Percentiles rank a stretch among this genome's conserved stretches.
Conservation (phyloP, 495 filamentous ascomycete species). For the Parachaetomium inaequale region DNA sequence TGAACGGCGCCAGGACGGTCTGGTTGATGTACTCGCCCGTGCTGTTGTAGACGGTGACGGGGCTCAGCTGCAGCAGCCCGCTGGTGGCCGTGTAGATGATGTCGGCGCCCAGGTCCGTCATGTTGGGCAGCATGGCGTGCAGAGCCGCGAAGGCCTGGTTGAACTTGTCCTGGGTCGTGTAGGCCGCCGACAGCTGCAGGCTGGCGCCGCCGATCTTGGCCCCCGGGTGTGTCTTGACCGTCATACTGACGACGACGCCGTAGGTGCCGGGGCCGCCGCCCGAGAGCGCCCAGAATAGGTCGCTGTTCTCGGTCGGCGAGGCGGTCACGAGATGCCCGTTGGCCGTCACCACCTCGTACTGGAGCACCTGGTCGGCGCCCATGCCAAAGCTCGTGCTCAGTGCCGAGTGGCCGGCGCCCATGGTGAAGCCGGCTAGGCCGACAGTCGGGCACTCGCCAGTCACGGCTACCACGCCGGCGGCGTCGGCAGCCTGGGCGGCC, state of each 20-base stretch:
- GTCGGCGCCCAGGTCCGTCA: conserved; percentile 1
- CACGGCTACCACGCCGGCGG: conserved; percentile 43
- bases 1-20: not conserved
- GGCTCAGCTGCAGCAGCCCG: not conserved
- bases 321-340: conserved; percentile 47
- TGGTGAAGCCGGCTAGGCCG: conserved; percentile 48
- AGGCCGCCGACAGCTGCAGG: conserved; percentile 9
- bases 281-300: conserved; percentile 60
- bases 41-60: conserved; percentile 8
- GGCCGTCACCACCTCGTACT: conserved; percentile 55
- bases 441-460: conserved; percentile 47
- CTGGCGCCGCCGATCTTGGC: conserved; percentile 21
- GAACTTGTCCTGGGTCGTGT: conserved; percentile 7
- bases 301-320: conserved; percentile 41
- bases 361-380: conserved; percentile 56
- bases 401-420: conserved; percentile 57
- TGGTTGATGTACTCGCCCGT: not conserved
- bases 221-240: conserved; percentile 38
- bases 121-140: not conserved
- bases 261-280: conserved; percentile 57
- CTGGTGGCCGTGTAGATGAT: not conserved
- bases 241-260: conserved; percentile 50
- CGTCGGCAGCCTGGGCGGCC: conserved; percentile 41
- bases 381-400: conserved; percentile 54
- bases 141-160: not conserved